Percentiles rank a stretch among this genome's conserved stretches.
phyloP scores from a whole-genome alignment of 1,284 basidiomycete species.

The Ustilago vetiveriae region DNA sequence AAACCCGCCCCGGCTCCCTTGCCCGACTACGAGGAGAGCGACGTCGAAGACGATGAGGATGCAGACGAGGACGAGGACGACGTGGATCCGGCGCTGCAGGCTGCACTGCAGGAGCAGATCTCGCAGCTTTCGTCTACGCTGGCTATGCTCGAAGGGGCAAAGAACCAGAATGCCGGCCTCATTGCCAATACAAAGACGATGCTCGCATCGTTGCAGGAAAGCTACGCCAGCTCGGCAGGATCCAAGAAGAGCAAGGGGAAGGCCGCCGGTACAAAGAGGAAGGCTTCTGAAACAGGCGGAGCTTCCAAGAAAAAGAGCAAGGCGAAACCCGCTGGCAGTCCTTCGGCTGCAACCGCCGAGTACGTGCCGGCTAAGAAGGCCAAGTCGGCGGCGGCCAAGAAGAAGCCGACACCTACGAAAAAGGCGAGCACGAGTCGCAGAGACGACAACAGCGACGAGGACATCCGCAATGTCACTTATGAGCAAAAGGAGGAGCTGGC shows the following conservation, averaged over 20 bases:
- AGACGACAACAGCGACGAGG: slow-evolving; percentile 54
- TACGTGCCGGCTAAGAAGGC: slow-evolving; percentile 52
- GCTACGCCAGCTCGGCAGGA: slow-evolving; percentile 42
- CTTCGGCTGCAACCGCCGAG: slow-evolving; percentile 25
- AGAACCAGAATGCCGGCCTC: slow-evolving; percentile 56
- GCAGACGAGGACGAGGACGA: slow-evolving; percentile 57
- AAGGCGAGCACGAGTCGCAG: slow-evolving; percentile 45
- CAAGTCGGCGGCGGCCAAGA: slow-evolving; percentile 51
- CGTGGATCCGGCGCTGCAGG: slow-evolving; percentile 49
- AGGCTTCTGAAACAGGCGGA: slow-evolving; percentile 40
- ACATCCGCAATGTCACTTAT: slow-evolving; percentile 64
- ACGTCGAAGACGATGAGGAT: slow-evolving; percentile 68
- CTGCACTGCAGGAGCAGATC: slow-evolving; percentile 57
- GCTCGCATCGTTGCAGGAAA: slow-evolving; percentile 53
- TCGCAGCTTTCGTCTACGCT: slow-evolving; percentile 54
- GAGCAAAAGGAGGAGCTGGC: slow-evolving; percentile 67
- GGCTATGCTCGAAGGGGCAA: slow-evolving; percentile 55
- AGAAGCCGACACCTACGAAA: slow-evolving; percentile 44
- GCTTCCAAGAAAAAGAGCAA: slow-evolving; percentile 49
- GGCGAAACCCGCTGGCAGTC: slow-evolving; percentile 36
- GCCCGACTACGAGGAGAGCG: slow-evolving; percentile 64
- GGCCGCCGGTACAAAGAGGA: slow-evolving; percentile 47
- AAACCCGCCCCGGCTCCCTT: slow-evolving; percentile 72
- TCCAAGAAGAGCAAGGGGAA: slow-evolving; percentile 57
- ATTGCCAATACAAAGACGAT: slow-evolving; percentile 58